Evolutionary conservation across 108 stramenopile genomes (phyloP), one percentile per base, ranked within the genome.

Genomic region (Schizochytrium sp.): DNA sequence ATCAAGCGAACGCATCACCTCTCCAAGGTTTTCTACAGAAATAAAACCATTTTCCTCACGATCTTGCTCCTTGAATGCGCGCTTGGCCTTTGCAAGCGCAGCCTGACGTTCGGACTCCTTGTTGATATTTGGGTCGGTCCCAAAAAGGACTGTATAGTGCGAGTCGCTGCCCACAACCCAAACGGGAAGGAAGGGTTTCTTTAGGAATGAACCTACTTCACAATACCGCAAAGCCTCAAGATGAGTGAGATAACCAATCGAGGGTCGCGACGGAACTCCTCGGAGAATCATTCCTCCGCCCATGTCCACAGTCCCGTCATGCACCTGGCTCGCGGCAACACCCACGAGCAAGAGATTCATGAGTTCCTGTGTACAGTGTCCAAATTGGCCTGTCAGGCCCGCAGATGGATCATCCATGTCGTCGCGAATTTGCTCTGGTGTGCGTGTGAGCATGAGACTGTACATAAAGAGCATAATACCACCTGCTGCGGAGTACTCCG

Each of bases 301-400:
- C 49, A 89, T 19, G 89, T n/a, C n/a, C 88, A 93, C 91, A 60
- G 91, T 91, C 61, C 96, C 95, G 90, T 97, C 97, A 91, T 96
- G 96, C 10, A 96, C 95, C 87, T 97, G 96, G 57, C 93, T 94
- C 2, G 95, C 95, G 50, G 96, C 96, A 69, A 94, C 94, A 45
- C 97, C 96, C 17, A 94, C 94, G 3, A 97, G 91, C 8, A 95
- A 73, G 44, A 97, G 89, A 90, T 97, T 97, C 89, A 97, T 95
- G 46, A 97, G 90, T 90, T 97, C 97, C 90, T 96, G 96, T 57
- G 94, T 93, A 56, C 95, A 96, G 88, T 97, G 95, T 40, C 97
- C 97, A 89, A 96, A 97, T 88, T 95, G 95, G 5, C 93, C 92
- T 38, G 95, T 89, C 61, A 93, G 94, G 28, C 92, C 89, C n/a